Base-by-base conservation (phyloP, 2,329 filamentous ascomycete species). In the Bipolaris victoriae region DNA sequence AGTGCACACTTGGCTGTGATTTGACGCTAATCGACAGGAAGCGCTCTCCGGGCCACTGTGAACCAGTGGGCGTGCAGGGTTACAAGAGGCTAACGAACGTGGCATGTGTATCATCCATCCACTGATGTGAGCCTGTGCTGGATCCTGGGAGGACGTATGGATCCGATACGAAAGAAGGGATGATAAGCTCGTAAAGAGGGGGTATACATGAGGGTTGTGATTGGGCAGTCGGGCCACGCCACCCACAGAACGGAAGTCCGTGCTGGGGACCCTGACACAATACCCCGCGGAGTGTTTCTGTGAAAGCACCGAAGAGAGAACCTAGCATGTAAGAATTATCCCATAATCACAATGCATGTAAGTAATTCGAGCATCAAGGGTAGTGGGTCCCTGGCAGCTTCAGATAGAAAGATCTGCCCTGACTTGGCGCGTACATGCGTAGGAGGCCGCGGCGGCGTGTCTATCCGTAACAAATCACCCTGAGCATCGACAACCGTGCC, bases 11-110 rank as follows among this genome's bases (percentile, higher is more conserved):
- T 31, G 26, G 7, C n/a, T 20, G 22, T 46, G 11, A 35, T 26
- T 29, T 16, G 43, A 49, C 46, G 29, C 22, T 29, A 46, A 53
- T 40, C 33, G 24, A 11, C 13, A 50, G 55, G 45, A n/a, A 40
- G 44, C 39, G 16, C 15, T 31, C 24, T 54, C 50, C 44, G 55
- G 40, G 31, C 18, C 36, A 50, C 46, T 49, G 35, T 35, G 37
- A 49, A 44, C 50, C 50, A 45, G n/a, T 54, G 22, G 45, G 18
- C 16, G 31, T 26, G 16, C 35, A 44, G 44, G 35, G 50, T 39
- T 37, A 22, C 20, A 4, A 26, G 15, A 43, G 33, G 39, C 31
- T 39, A 54, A 44, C 31, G 47, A 49, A 37, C 24, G 37, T 45
- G 4, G 55, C 44, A 49, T 40, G 49, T 54, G 18, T 18, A 10